phyloP scores from a whole-genome alignment of 768 basidiomycete genomes.

The Suillus subalutaceus region DNA sequence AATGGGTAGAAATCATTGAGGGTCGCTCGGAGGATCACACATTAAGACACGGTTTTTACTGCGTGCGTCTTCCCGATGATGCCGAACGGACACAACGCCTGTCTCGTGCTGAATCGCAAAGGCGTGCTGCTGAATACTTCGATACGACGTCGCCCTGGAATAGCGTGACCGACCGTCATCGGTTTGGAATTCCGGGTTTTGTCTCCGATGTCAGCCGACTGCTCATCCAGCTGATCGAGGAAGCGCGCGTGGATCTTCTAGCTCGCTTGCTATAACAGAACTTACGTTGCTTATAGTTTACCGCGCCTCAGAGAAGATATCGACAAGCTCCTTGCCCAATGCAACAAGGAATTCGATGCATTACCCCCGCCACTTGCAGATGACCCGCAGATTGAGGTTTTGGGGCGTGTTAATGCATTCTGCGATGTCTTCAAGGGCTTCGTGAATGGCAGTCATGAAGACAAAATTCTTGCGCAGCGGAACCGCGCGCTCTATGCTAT shows the following conservation, averaged over 20 bases:
- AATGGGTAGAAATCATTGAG: constrained; percentile 49
- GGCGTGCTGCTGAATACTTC: constrained; percentile 41
- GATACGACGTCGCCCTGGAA: constrained; percentile 39
- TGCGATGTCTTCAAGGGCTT: constrained; percentile 31
- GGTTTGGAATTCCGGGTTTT: constrained; percentile 42
- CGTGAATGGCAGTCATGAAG: constrained; percentile 31
- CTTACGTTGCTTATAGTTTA: constrained; percentile 22
- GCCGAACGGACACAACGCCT: constrained; percentile 35
- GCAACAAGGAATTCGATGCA: constrained; percentile 25
- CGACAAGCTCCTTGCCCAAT: constrained; percentile 25
- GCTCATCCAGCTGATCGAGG: constrained; percentile 39
- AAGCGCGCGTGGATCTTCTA: constrained; percentile 22
- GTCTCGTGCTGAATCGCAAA: constrained; percentile 35
- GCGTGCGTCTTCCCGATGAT: constrained; percentile 46
- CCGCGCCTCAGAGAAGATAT: constrained; percentile 35
- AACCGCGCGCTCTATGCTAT: constrained; percentile 29
- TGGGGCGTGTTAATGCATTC: constrained; percentile 38
- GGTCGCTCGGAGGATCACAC: constrained; percentile 35
- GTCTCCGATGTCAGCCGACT: constrained; percentile 37
- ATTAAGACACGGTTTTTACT: constrained; percentile 46
- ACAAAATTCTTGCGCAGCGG: constrained; percentile 33
- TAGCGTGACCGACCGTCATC: constrained; percentile 21
- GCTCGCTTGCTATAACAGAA: not conserved
- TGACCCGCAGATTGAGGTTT: constrained; percentile 41
- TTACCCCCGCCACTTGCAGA: constrained; percentile 34